Evolutionary conservation across 805 yeast genomes (phyloP).

Genomic region (Candida verbasci): DNA sequence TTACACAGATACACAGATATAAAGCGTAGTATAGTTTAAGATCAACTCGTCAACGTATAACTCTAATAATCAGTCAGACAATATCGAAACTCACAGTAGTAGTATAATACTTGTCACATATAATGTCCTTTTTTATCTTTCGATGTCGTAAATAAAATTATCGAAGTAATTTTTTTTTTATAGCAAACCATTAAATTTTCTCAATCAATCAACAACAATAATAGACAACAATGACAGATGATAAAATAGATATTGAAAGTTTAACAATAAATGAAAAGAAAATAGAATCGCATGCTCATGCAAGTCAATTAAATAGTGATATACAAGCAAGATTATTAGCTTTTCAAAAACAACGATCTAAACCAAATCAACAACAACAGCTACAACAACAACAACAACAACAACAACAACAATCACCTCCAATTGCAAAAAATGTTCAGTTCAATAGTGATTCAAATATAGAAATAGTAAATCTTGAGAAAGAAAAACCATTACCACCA

Average conservation of each 20-base stretch:
- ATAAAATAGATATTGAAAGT: background rate
- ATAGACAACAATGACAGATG: constrained; percentile 1
- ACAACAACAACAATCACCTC: constrained; percentile 1
- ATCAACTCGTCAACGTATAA: too few species aligned
- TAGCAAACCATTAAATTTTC: constrained; percentile 2
- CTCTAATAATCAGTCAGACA: too few species aligned
- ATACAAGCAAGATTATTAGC: constrained; percentile 85
- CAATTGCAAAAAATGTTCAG: background rate
- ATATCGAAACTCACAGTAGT: too few species aligned
- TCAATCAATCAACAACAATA: too few species aligned
- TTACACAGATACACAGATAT: too few species aligned
- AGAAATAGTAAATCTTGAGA: background rate
- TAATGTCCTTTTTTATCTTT: too few species aligned
- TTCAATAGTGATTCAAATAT: constrained; percentile 5
- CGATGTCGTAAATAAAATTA: too few species aligned
- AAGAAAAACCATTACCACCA: constrained; percentile 24
- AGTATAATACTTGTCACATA: too few species aligned
- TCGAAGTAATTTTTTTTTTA: background rate
- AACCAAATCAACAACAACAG: constrained; percentile 11
- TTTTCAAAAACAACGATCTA: constrained; percentile 71
- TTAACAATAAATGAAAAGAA: background rate
- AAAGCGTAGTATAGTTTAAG: too few species aligned
- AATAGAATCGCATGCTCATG: constrained; percentile 7
- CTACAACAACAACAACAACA: too few species aligned
- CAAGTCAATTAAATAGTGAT: constrained; percentile 57